Conservation (phyloP, 2,329 filamentous ascomycete species). For the Calonectria henricotiae region DNA sequence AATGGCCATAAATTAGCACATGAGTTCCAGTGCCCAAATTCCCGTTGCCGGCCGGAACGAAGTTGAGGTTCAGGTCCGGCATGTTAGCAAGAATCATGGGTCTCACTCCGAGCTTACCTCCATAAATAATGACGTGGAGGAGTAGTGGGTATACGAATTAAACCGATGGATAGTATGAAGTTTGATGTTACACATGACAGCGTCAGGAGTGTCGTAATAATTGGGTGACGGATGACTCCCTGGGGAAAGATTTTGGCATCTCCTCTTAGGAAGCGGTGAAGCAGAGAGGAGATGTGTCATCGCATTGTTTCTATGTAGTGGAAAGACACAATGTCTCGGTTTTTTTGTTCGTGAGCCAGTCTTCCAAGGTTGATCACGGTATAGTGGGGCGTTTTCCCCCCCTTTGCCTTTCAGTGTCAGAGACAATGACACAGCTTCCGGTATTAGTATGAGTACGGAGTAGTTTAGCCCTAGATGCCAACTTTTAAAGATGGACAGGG, state of each 20-base stretch:
- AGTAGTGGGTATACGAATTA: background rate
- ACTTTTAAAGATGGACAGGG: background rate
- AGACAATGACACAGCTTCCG: background rate
- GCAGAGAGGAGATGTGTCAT: background rate
- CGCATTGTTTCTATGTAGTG: background rate
- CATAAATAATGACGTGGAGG: background rate
- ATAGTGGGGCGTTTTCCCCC: background rate
- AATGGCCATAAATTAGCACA: background rate
- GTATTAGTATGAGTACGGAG: background rate
- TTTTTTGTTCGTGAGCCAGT: too few species aligned
- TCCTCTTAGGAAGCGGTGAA: background rate
- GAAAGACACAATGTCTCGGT: background rate
- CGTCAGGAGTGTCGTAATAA: background rate
- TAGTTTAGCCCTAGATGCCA: background rate
- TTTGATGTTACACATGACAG: background rate
- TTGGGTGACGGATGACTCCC: background rate
- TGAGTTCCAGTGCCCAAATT: too few species aligned
- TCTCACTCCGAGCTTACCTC: conserved; percentile 19
- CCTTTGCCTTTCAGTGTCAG: background rate
- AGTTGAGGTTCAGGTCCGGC: conserved; percentile 11
- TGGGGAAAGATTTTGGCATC: background rate
- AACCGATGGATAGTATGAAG: background rate
- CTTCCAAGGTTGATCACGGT: background rate
- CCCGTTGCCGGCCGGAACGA: conserved; percentile 18
- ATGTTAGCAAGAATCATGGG: conserved; percentile 21